Evolutionary conservation across 768 basidiomycete species (phyloP).

Genomic region (Daedaleopsis nitida): DNA sequence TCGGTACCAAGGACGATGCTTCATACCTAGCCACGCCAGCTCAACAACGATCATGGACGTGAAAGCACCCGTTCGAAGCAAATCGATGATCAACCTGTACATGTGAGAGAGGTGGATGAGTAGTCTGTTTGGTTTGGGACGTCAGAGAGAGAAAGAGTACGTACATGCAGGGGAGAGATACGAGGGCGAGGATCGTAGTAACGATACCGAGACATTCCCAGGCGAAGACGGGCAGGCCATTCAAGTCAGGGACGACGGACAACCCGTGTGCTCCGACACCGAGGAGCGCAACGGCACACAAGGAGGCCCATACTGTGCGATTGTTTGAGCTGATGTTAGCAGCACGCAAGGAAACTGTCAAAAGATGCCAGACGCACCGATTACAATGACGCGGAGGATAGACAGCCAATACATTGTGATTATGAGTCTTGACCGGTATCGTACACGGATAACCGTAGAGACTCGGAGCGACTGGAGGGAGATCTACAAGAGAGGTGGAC

Average conservation of each 20-base stretch:
- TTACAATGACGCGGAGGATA: conserved; percentile 11
- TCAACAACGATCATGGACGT: conserved; percentile 34
- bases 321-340: no score
- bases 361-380: conserved; percentile 8
- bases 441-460: not conserved
- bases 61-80: conserved; percentile 28
- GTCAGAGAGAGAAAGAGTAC: not conserved
- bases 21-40: conserved; percentile 26
- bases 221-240: conserved; percentile 4
- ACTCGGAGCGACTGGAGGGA: not conserved
- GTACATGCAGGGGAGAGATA: conserved; percentile 24
- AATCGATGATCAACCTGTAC: conserved; percentile 28
- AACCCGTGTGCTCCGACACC: conserved; percentile 16
- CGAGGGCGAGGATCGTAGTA: conserved; percentile 22
- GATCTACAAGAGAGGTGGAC: no score
- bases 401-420: conserved; percentile 9
- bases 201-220: conserved; percentile 27
- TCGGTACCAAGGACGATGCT: conserved; percentile 1
- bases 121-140: not conserved
- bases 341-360: not conserved
- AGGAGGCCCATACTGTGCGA: conserved; percentile 1
- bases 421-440: not conserved
- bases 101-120: not conserved
- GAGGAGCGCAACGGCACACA: conserved; percentile 17
- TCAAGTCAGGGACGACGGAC: not conserved